These are phyloP conservation scores for Anaeromyces robustus DNA, from an alignment of 192 early-diverging fungal species.

Conservation along the genomic window DNA sequence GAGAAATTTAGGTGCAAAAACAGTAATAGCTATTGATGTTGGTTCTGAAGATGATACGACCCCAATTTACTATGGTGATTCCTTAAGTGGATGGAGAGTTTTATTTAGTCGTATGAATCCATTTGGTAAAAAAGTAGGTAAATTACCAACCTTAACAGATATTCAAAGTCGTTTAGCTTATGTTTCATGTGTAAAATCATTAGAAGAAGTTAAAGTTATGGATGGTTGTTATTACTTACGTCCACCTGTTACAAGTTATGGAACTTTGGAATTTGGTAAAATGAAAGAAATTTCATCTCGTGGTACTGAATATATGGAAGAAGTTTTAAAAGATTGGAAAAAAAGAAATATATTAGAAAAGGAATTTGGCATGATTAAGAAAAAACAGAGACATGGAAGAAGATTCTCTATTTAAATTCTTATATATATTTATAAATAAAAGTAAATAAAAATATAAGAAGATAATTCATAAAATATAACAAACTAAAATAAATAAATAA, in stretches of 20 bases:
- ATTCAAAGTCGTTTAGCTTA: constrained; percentile 90
- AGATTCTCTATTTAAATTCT: neutral
- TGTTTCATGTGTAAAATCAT: constrained; percentile 62
- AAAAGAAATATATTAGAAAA: constrained; percentile 45
- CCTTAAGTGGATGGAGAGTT: constrained; percentile 84
- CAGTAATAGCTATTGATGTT: constrained; percentile 91
- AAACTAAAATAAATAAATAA: too few species aligned
- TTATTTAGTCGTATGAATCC: constrained; percentile 35
- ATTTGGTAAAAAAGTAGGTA: constrained; percentile 15
- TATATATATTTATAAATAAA: too few species aligned
- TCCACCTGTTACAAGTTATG: constrained; percentile 74
- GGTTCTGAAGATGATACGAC: constrained; percentile 82
- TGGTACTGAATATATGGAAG: constrained; percentile 71
- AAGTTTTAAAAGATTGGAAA: constrained; percentile 66
- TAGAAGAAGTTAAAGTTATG: constrained; percentile 77
- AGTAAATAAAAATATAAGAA: too few species aligned
- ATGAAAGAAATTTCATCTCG: constrained; percentile 72
- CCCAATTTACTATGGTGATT: constrained; percentile 80
- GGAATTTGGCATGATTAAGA: constrained; percentile 19
- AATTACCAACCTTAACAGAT: constrained; percentile 82
- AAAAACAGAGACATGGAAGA: neutral
- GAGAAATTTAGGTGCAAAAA: constrained; percentile 50
- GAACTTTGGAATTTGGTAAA: constrained; percentile 80
- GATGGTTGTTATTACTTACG: constrained; percentile 62
- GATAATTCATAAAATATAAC: too few species aligned